Base-by-base conservation (phyloP, 768 basidiomycete species). In the Tephrocybe sp. region DNA sequence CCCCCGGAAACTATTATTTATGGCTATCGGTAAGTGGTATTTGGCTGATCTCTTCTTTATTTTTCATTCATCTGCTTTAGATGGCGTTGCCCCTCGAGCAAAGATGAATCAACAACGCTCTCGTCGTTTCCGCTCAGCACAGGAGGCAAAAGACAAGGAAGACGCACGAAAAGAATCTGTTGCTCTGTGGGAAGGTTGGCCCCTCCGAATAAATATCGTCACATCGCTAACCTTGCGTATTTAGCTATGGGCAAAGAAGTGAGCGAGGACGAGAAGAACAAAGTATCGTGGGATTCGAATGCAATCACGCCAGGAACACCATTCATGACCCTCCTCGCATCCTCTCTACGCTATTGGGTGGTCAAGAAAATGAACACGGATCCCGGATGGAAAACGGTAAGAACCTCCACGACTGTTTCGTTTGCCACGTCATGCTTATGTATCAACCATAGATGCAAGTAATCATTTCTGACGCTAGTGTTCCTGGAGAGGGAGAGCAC, bases 61-160 rank as follows among this genome's bases (percentile, higher is more conserved):
- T 5, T 37, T 19, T 37, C 36, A 34, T 12, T 18, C 18, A 24
- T 44, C n/a, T 22, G 42, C 27, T 35, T 34, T 48, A 96, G 95
- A 98, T 62, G 96, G 96, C 52, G 96, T 98, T 18, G 96, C 96
- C 9, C 96, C 96, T 26, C 85, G 96, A 61, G 97, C 97, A 32
- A 99, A 99, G 73, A 99, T 99, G 97, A 99, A 99, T 65, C 97
- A 99, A 63, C 97, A 99, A 66, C 92, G 97, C 9, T 93, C 94
- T 13, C 80, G 97, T 57, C 92, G 97, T 47, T 99, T 99, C 72
- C 83, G 97, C 52, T 83, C 94, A 18, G 86, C 92, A 2, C 93
- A 96, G 65, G 97, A 99, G 67, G 94, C 97, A 3, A 85, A 87
- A 53, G 92, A 96, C 28, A 96, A 97, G 69, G 94, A 92, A 50